Evolutionary conservation across 164 flowering plant species (phyloP).

Genomic region (Cinnamomum chago): DNA sequence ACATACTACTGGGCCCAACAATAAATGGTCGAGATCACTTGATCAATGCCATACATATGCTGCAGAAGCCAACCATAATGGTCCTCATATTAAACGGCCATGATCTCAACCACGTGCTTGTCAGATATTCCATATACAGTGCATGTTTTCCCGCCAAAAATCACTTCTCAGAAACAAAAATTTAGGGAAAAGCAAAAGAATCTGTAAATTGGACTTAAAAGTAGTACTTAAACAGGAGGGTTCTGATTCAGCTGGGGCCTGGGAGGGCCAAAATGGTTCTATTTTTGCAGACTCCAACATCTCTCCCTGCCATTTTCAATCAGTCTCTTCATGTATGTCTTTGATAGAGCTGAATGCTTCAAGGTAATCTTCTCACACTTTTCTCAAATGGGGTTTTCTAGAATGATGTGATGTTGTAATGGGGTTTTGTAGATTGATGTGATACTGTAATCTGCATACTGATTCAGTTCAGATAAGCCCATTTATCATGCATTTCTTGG

Average conservation of each 20-base stretch:
- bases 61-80: too few relatives aligned
- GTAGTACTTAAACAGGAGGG: background rate
- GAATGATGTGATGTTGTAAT: background rate
- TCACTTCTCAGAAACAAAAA: too few relatives aligned
- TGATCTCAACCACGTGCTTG: too few relatives aligned
- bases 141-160: too few relatives aligned
- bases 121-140: too few relatives aligned
- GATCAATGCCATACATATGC: too few relatives aligned
- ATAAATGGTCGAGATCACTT: too few relatives aligned
- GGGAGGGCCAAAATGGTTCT: background rate
- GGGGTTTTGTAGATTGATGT: background rate
- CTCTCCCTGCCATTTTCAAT: background rate
- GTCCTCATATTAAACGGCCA: too few relatives aligned
- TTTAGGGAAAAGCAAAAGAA: too few relatives aligned
- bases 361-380: background rate
- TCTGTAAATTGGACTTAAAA: too few relatives aligned
- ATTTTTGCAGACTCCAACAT: background rate
- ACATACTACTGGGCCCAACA: too few relatives aligned
- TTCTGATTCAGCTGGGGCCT: background rate
- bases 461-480: background rate
- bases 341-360: background rate
- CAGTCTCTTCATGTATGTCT: background rate
- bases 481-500: background rate
- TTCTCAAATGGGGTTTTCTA: slow-evolving; percentile 1
- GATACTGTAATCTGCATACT: background rate